A percentile compares a stretch with the other conserved stretches of the same genome.
Conservation (phyloP, 179 eudicot genomes). For the Heliamphora pulchella region DNA sequence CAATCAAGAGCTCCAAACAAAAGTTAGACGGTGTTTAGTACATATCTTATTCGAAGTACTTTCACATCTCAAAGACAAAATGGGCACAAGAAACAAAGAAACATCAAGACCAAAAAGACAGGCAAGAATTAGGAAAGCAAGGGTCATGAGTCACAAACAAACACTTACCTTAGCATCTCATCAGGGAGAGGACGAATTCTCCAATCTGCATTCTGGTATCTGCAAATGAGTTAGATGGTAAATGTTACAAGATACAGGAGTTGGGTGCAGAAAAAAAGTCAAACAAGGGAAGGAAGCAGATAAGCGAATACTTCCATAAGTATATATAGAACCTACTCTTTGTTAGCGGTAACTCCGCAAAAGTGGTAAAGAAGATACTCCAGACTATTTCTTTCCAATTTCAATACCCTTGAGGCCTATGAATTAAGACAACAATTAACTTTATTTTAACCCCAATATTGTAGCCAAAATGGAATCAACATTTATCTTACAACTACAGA, state of each 20-base stretch:
- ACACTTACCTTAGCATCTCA: conserved; percentile 73
- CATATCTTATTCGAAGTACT: background rate
- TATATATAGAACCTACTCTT: conserved; percentile 52
- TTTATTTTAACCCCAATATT: background rate
- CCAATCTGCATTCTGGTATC: conserved; percentile 99
- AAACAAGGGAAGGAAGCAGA: background rate
- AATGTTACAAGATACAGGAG: background rate
- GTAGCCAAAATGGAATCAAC: background rate
- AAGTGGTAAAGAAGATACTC: conserved; percentile 74
- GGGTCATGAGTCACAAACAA: background rate
- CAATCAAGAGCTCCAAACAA: conserved; percentile 2
- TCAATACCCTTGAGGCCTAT: conserved; percentile 90
- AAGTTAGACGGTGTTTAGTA: background rate
- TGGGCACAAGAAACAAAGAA: background rate
- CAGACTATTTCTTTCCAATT: conserved; percentile 82
- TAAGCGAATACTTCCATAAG: background rate
- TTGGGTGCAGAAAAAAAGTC: background rate
- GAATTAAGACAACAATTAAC: conserved; percentile 3
- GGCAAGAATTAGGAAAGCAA: background rate
- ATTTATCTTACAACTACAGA: background rate
- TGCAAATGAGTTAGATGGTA: conserved; percentile 29
- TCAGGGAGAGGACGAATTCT: conserved; percentile 86
- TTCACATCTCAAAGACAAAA: background rate
- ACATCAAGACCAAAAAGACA: background rate
- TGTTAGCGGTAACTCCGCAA: conserved; percentile 85